Evolutionary conservation across 768 basidiomycete species (phyloP).

Genomic region (Pleurotus citrinopileatus): DNA sequence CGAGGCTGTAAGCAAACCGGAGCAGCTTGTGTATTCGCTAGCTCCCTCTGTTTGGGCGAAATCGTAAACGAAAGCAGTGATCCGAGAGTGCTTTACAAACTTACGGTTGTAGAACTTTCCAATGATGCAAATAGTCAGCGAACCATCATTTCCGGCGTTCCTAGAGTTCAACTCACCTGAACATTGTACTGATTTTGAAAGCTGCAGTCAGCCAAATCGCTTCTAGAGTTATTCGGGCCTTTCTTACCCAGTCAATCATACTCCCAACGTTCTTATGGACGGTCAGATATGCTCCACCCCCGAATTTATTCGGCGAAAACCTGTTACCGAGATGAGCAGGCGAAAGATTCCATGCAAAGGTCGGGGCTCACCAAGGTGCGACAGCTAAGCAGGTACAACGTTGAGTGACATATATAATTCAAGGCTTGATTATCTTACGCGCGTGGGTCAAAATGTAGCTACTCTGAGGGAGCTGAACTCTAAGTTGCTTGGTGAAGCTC

Average conservation of each 20-base stretch:
- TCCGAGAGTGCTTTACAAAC: slow-evolving; percentile 12
- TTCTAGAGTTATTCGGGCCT: slow-evolving; percentile 14
- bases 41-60: slow-evolving; percentile 30
- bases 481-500: slow-evolving; percentile 23
- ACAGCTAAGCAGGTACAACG: slow-evolving; percentile 34
- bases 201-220: slow-evolving; percentile 9
- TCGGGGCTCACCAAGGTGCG: slow-evolving; percentile 38
- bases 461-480: slow-evolving; percentile 19
- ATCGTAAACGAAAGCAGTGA: not conserved
- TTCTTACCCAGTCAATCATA: slow-evolving; percentile 53
- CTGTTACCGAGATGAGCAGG: slow-evolving; percentile 19
- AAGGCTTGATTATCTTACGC: slow-evolving; percentile 18
- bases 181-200: slow-evolving; percentile 36
- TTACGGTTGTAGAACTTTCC: slow-evolving; percentile 43
- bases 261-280: slow-evolving; percentile 53
- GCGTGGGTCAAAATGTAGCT: slow-evolving; percentile 36
- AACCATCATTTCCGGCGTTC: not conserved
- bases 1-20: slow-evolving; percentile 29
- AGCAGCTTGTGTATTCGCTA: slow-evolving; percentile 43
- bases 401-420: slow-evolving; percentile 8
- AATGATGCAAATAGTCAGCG: slow-evolving; percentile 8
- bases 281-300: slow-evolving; percentile 52
- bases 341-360: not conserved
- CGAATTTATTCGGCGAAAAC: slow-evolving; percentile 40
- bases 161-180: slow-evolving; percentile 35